Evolutionary conservation across 2,329 filamentous ascomycete genomes (phyloP), one percentile per base, ranked within the genome.

Genomic region (Claviceps fusiformis): DNA sequence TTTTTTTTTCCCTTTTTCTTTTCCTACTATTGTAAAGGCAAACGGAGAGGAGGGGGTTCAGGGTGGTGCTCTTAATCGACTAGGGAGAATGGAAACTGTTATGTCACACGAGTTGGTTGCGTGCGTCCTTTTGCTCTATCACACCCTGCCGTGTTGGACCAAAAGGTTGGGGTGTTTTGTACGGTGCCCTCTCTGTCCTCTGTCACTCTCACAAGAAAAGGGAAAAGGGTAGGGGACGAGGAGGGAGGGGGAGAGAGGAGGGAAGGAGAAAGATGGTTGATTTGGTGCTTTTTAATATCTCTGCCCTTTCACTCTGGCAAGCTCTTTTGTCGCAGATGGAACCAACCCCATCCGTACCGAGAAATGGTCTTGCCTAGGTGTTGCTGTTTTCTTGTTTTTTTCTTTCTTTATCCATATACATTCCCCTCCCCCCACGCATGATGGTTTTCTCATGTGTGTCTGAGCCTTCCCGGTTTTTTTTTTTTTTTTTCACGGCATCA

Each of bases 1-100:
- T 60, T 64, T 61, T 63, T 59, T 61, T 61, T 63, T n/a, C n/a
- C 4, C 4, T 8, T 57, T 50, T 50, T 54, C 7, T 56, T 41
- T 48, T 53, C n/a, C 65, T 44, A 56, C 29, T 37, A 41, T 52
- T 43, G 55, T 53, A 54, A 51, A 39, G 61, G 66, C 64, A 64
- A 65, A 58, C 61, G 65, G 70, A 64, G 62, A 65, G 63, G 67
- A 63, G 51, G 56, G 51, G 56, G 51, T 57, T 35, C 46, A 35
- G 54, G 43, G 43, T 53, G 54, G 56, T 57, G 50, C 53, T 55
- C 50, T 55, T 55, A 50, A 57, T 55, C 35, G 53, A 57, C 50
- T 57, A 55, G 47, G 56, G 53, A 51, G 54, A 55, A 55, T 55
- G 53, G 53, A 56, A 56, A 52, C 45, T 56, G 47, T 45, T 52